A percentile compares a stretch with the other conserved stretches of the same genome.
Conservation (phyloP, 495 filamentous ascomycete species). For the Penicillium daleae region DNA sequence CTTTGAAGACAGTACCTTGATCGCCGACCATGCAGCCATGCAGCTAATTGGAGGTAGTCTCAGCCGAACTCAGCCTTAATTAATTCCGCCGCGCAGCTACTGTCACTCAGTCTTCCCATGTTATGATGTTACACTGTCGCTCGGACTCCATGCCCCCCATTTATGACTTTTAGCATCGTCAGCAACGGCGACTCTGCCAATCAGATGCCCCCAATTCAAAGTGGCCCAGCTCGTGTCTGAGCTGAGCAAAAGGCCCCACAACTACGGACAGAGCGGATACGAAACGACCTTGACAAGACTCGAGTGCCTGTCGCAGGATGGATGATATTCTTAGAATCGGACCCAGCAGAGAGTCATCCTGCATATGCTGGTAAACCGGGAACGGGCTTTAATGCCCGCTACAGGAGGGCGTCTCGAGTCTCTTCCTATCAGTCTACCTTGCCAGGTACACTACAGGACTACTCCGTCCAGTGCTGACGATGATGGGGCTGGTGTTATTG, state of each 20-base stretch:
- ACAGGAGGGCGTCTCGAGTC: not conserved
- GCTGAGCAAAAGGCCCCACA: slow-evolving; percentile 28
- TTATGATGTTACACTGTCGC: slow-evolving; percentile 10
- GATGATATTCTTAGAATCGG: slow-evolving; percentile 24
- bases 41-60: not conserved
- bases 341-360: slow-evolving; percentile 12
- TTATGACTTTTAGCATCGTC: slow-evolving; percentile 5
- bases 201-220: not conserved
- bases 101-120: no score
- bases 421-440: not conserved
- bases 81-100: not conserved
- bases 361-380: slow-evolving; percentile 10
- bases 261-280: slow-evolving; percentile 2
- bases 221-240: slow-evolving; percentile 17
- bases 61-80: slow-evolving; percentile 23
- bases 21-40: not conserved
- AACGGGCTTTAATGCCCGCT: slow-evolving; percentile 9
- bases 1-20: not conserved
- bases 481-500: not conserved
- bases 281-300: not conserved
- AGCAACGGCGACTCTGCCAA: slow-evolving; percentile 7
- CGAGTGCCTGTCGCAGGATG: not conserved
- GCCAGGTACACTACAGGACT: not conserved
- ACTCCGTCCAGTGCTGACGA: no score
- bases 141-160: not conserved